Evolutionary conservation across 116 monocot genomes (phyloP).

Genomic region (Phalaenopsis hybrid): DNA sequence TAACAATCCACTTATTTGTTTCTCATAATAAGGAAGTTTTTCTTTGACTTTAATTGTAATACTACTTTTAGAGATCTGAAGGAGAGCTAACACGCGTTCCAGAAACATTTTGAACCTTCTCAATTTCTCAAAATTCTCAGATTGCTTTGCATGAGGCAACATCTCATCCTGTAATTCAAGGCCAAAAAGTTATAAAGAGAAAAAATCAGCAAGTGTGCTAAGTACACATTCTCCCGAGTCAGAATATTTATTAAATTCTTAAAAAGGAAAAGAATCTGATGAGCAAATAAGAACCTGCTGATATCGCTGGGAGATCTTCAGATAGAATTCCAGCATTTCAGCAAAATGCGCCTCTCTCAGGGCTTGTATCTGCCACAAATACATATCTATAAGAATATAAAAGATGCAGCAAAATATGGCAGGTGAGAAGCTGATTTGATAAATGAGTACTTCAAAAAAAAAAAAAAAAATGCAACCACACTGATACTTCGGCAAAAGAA

Average conservation of each 20-base stretch:
- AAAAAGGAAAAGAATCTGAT: neutral
- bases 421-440: neutral
- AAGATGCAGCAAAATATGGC: neutral
- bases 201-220: neutral
- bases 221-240: neutral
- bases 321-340: constrained; percentile 62
- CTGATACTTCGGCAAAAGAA: too few species aligned
- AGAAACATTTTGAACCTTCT: constrained; percentile 42
- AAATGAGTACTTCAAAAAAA: neutral
- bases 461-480: too few species aligned
- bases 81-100: constrained; percentile 39
- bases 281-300: constrained; percentile 58
- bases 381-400: constrained; percentile 2
- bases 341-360: constrained; percentile 62
- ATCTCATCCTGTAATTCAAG: constrained; percentile 27
- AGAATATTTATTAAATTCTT: neutral
- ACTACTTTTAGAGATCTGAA: constrained; percentile 51
- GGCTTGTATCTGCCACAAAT: constrained; percentile 53
- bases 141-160: constrained; percentile 34
- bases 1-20: constrained; percentile 50
- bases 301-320: constrained; percentile 47
- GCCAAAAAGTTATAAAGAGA: neutral
- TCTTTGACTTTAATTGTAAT: constrained; percentile 49
- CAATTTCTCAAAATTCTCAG: constrained; percentile 57
- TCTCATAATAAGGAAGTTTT: constrained; percentile 58